These are phyloP conservation scores for Russula griseocarnosa DNA, from an alignment of 768 basidiomycete species.

Conservation along the genomic window DNA sequence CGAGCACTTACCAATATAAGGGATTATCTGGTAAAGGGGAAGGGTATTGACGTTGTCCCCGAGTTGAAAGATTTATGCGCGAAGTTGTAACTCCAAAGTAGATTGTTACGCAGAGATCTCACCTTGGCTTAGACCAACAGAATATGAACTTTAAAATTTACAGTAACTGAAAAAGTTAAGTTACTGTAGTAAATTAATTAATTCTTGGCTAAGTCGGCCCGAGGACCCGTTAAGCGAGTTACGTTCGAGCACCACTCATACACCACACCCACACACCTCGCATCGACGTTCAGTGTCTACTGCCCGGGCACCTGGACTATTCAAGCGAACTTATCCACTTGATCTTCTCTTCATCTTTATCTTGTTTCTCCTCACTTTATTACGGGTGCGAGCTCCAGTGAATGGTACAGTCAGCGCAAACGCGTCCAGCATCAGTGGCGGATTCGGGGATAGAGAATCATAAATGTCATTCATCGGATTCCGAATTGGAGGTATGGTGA, in stretches of 20 bases:
- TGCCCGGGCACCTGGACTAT: neutral
- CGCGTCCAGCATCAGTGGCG: slow-evolving; percentile 23
- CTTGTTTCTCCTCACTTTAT: no score
- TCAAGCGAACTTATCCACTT: neutral
- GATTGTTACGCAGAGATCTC: neutral
- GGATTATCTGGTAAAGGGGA: slow-evolving; percentile 62
- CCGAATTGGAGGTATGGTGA: slow-evolving; percentile 16
- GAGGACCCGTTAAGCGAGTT: neutral
- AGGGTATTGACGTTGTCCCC: slow-evolving; percentile 61
- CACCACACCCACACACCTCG: neutral
- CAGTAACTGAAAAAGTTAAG: no score
- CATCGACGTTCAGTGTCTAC: neutral
- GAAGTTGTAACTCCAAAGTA: slow-evolving; percentile 17
- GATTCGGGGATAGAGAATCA: slow-evolving; percentile 12
- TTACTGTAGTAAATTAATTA: no score
- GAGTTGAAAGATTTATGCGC: slow-evolving; percentile 40
- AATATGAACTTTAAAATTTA: no score
- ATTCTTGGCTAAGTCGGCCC: no score
- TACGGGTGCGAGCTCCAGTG: neutral
- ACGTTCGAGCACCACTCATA: neutral
- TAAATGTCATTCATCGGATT: slow-evolving; percentile 15
- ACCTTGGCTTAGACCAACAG: no score
- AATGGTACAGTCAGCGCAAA: slow-evolving; percentile 21
- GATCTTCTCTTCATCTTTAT: neutral
- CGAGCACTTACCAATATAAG: slow-evolving; percentile 74